These are phyloP conservation scores for Amylocystis lapponica DNA, from an alignment of 768 basidiomycete species.

Conservation along the genomic window DNA sequence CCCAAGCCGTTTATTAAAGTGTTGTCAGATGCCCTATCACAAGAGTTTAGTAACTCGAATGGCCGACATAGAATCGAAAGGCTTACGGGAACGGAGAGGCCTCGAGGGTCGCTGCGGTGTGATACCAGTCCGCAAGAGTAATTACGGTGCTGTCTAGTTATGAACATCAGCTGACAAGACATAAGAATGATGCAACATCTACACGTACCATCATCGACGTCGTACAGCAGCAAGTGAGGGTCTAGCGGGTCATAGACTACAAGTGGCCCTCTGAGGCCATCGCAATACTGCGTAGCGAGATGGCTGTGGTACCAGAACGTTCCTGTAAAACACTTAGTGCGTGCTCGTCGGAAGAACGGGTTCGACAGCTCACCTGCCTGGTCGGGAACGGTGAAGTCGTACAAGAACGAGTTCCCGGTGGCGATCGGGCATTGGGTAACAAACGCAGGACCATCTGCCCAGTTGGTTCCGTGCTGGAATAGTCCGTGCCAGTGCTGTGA, in stretches of 20 bases:
- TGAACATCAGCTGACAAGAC: no score
- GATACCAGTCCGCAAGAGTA: constrained; percentile 43
- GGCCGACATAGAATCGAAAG: not conserved
- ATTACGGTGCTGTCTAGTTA: constrained; percentile 39
- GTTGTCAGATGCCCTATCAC: constrained; percentile 22
- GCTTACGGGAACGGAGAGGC: constrained; percentile 11
- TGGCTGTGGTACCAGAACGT: constrained; percentile 42
- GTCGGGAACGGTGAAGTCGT: constrained; percentile 26
- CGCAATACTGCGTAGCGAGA: constrained; percentile 34
- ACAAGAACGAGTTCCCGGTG: constrained; percentile 32
- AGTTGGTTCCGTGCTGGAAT: constrained; percentile 35
- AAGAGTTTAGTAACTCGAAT: not conserved
- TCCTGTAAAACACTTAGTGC: constrained; percentile 7
- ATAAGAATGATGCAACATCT: not conserved
- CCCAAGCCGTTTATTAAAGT: constrained; percentile 46
- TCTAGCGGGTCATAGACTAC: constrained; percentile 29
- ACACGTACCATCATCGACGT: constrained; percentile 24
- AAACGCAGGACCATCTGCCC: constrained; percentile 41
- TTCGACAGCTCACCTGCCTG: constrained; percentile 19
- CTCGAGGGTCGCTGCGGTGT: constrained; percentile 8
- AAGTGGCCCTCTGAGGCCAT: constrained; percentile 35
- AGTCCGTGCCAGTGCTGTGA: constrained; percentile 41
- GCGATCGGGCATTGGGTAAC: constrained; percentile 35
- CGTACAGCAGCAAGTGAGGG: constrained; percentile 23
- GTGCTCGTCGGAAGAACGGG: not conserved